Conservation (phyloP, 2,329 filamentous ascomycete species). For the Cryphonectria radicalis region DNA sequence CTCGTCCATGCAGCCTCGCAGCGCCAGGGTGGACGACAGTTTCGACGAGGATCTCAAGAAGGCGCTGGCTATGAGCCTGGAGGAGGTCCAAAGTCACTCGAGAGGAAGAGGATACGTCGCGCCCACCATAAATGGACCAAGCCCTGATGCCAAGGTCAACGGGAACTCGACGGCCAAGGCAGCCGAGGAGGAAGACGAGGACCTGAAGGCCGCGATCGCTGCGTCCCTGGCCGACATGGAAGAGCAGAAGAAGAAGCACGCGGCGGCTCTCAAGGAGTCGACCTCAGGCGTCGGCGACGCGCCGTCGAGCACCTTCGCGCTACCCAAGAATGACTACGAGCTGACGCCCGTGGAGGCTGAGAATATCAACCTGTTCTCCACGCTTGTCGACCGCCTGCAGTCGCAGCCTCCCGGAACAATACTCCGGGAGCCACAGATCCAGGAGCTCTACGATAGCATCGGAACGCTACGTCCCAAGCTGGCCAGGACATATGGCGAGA, state of each 20-base stretch:
- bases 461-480: slow-evolving; percentile 91
- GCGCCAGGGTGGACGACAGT: slow-evolving; percentile 82
- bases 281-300: slow-evolving; percentile 58
- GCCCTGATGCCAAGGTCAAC: slow-evolving; percentile 41
- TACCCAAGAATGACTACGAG: slow-evolving; percentile 92
- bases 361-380: slow-evolving; percentile 95
- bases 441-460: slow-evolving; percentile 97
- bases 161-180: slow-evolving; percentile 43
- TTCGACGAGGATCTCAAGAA: slow-evolving; percentile 96
- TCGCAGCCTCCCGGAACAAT: slow-evolving; percentile 96
- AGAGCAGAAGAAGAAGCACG: slow-evolving; percentile 91
- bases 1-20: slow-evolving; percentile 82
- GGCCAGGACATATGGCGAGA: slow-evolving; percentile 94
- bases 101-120: slow-evolving; percentile 68
- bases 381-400: slow-evolving; percentile 89
- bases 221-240: slow-evolving; percentile 97
- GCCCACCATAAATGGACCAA: slow-evolving; percentile 48
- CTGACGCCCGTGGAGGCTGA: slow-evolving; percentile 91
- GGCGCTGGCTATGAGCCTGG: slow-evolving; percentile 94
- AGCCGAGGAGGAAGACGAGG: slow-evolving; percentile 83
- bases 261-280: slow-evolving; percentile 75
- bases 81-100: slow-evolving; percentile 80
- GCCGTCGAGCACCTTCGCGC: slow-evolving; percentile 55
- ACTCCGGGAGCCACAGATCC: slow-evolving; percentile 94
- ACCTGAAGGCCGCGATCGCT: slow-evolving; percentile 92